A percentile compares a stretch with the other conserved stretches of the same genome.
Evolutionary conservation across 1,284 basidiomycete species (phyloP).

Genomic region (Moesziomyces aphidis): DNA sequence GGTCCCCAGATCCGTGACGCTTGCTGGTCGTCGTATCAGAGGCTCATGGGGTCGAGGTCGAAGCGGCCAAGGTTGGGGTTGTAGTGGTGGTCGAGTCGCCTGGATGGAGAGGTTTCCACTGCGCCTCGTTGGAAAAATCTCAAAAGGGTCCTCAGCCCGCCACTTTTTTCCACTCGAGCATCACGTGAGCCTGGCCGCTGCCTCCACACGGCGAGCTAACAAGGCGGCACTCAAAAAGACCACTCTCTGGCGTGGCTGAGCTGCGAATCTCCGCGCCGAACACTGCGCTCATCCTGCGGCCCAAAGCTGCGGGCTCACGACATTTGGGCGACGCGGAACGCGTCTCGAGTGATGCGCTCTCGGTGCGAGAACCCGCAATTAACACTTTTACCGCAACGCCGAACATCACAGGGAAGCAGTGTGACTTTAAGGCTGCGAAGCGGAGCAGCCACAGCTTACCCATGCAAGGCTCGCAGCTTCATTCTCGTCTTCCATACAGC

Average conservation of each 20-base stretch:
- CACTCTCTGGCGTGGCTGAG: not conserved
- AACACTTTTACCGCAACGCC: constrained; percentile 25
- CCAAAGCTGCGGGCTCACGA: not conserved
- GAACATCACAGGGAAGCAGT: not conserved
- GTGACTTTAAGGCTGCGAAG: not conserved
- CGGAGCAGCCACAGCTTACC: too few species aligned
- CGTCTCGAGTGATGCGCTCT: constrained; percentile 18
- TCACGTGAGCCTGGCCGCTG: constrained; percentile 37
- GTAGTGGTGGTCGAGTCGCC: not conserved
- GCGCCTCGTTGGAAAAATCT: constrained; percentile 3
- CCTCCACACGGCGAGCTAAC: constrained; percentile 29
- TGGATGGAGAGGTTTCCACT: not conserved
- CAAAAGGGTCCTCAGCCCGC: constrained; percentile 12
- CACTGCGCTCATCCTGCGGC: too few species aligned
- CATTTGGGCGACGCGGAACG: constrained; percentile 25
- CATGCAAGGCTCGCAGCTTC: too few species aligned
- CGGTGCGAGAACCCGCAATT: constrained; percentile 30
- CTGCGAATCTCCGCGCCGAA: too few species aligned
- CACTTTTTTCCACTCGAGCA: constrained; percentile 14
- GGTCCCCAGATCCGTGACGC: not conserved
- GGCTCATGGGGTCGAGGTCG: not conserved
- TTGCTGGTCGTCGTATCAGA: not conserved
- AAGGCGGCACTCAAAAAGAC: too few species aligned
- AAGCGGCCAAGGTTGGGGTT: not conserved
- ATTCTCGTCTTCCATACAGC: too few species aligned